phyloP scores from a whole-genome alignment of 2,329 filamentous ascomycete genomes.

The Pleoardoris graminearum region DNA sequence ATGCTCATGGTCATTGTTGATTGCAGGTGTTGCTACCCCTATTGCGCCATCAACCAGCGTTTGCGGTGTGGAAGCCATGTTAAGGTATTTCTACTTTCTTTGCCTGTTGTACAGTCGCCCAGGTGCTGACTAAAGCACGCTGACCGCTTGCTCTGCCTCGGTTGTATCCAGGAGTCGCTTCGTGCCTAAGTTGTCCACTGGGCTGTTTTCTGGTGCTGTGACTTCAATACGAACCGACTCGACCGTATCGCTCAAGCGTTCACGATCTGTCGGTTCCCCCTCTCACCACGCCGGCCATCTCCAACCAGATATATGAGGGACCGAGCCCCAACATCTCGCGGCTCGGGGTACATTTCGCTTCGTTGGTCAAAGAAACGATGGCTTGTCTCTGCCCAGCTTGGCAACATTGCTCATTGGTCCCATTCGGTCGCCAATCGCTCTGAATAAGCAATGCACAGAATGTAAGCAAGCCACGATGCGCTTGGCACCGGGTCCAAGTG shows the following conservation, averaged over 20 bases:
- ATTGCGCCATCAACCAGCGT: slow-evolving; percentile 5
- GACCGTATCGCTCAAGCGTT: too few relatives aligned
- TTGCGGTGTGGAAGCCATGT: slow-evolving; percentile 5
- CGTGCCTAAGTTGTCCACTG: neutral
- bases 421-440: neutral
- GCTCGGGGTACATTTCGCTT: slow-evolving; percentile 1
- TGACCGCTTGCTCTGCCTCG: too few relatives aligned
- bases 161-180: neutral
- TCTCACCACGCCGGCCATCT: neutral
- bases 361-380: neutral
- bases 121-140: too few relatives aligned
- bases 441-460: slow-evolving; percentile 4
- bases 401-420: neutral
- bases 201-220: neutral
- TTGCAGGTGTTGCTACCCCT: slow-evolving; percentile 7
- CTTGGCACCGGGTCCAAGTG: neutral
- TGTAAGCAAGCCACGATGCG: slow-evolving; percentile 1
- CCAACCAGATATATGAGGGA: neutral
- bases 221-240: neutral
- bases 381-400: neutral
- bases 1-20: slow-evolving; percentile 1
- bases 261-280: neutral
- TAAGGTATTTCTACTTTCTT: neutral
- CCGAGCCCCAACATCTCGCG: neutral
- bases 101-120: too few relatives aligned